A percentile compares a stretch with the other conserved stretches of the same genome.
Evolutionary conservation across 768 basidiomycete genomes (phyloP).

Genomic region (Mycena floridula): DNA sequence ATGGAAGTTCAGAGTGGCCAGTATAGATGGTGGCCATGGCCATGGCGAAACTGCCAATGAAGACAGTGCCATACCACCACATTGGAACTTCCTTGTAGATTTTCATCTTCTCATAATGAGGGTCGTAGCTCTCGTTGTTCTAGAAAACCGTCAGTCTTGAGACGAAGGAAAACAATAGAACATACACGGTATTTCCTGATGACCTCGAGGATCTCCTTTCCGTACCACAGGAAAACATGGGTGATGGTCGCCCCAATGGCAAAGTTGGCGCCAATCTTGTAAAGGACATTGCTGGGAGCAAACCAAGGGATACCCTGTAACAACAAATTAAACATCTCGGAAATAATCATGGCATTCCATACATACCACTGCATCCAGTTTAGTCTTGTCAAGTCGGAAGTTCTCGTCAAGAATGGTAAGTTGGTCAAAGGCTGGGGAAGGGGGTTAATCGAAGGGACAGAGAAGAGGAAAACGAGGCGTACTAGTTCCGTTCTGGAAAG

Average conservation of each 20-base stretch:
- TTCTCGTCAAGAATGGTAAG: slow-evolving; percentile 44
- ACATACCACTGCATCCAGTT: slow-evolving; percentile 38
- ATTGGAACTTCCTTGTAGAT: slow-evolving; percentile 35
- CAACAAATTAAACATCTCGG: background rate
- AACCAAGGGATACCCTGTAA: slow-evolving; percentile 10
- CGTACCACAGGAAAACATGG: slow-evolving; percentile 50
- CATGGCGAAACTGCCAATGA: slow-evolving; percentile 38
- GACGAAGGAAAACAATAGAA: background rate
- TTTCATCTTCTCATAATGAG: slow-evolving; percentile 55
- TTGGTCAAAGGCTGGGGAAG: slow-evolving; percentile 48
- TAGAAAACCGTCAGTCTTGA: slow-evolving; percentile 11
- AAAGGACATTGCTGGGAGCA: slow-evolving; percentile 2
- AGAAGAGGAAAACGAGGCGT: too few species aligned
- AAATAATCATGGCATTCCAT: background rate
- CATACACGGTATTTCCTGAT: slow-evolving; percentile 35
- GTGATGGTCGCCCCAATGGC: slow-evolving; percentile 28
- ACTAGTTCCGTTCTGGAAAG: too few species aligned
- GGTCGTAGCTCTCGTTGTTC: slow-evolving; percentile 36
- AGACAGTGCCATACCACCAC: slow-evolving; percentile 45
- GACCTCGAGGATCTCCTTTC: slow-evolving; percentile 36
- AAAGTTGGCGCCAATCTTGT: slow-evolving; percentile 5
- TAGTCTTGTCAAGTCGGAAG: slow-evolving; percentile 39
- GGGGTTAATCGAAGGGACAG: too few species aligned
- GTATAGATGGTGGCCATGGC: slow-evolving; percentile 51
- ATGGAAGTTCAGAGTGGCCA: slow-evolving; percentile 47